Base-by-base conservation (phyloP, 129 eudicot species). In the Arctium lappa region DNA sequence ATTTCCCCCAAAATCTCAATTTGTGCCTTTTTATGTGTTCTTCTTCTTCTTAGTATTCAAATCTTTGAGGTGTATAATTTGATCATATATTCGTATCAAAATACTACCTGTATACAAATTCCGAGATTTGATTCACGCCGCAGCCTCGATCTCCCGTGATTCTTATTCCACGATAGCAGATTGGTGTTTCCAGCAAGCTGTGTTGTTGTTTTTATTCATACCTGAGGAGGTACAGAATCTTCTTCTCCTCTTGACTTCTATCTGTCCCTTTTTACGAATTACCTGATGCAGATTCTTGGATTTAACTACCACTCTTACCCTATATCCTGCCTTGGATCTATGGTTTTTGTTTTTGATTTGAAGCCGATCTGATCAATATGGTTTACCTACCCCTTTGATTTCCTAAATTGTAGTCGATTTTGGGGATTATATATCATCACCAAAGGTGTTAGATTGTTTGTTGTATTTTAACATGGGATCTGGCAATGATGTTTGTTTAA, bases 201-300 rank as follows among this genome's bases (percentile, higher is more conserved):
- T 69, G 30, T 69, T 76, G 34, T 76, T 78, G 39, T 48, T 76
- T 76, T 37, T 56, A 22, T 8, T 53, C 70, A 50, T 68, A 36
- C 75, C 77, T 76, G 9, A 83, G 73, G 78, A 83, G 86, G 82
- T 83, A 70, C 63, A 13, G 22, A 73, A 72, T 81, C 63, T 53
- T 11, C 36, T 34, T 22, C 27, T 22, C 11, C 29, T 12, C 66
- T 39, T 72, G 50, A 72, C 50, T 37, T 72, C 76, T 72, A 1
- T 34, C 4, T 72, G 13, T 72, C 16, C n/a, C 27, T 0, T 5
- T 6, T 80, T 68, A 62, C 69, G 1, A 44, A 32, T 69, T 81
- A 73, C 80, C 22, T 39, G 42, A 60, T 38, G 37, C 63, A 15
- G 46, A 13, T 81, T 75, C 81, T 82, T 66, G 75, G 62, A 42